Conservation (phyloP, 495 filamentous ascomycete species). For the Trypethelium eluteriae region DNA sequence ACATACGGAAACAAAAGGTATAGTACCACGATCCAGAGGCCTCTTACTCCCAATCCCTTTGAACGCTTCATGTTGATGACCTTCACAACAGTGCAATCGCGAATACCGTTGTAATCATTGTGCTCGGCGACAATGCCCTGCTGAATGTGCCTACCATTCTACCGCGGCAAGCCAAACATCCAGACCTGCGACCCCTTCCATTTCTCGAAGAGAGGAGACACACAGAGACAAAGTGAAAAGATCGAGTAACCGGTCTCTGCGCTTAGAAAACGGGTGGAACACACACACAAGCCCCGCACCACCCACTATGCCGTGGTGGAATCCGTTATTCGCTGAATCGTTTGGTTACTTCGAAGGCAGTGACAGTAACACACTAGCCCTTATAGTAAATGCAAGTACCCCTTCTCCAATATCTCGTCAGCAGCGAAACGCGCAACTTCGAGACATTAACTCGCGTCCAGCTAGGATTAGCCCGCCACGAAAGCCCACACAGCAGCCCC, state of each 20-base stretch:
- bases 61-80: not conserved
- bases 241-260: not conserved
- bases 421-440: not conserved
- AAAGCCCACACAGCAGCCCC: slow-evolving; percentile 19
- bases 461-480: not conserved
- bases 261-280: not conserved
- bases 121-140: slow-evolving; percentile 8
- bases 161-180: not conserved
- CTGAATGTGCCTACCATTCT: slow-evolving; percentile 12
- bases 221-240: not conserved
- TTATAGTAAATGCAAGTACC: not conserved
- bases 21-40: not conserved
- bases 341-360: slow-evolving; percentile 15
- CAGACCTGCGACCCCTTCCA: not conserved
- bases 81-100: slow-evolving; percentile 15
- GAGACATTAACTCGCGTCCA: slow-evolving; percentile 4
- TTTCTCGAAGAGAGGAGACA: not conserved
- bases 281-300: not conserved
- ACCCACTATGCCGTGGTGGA: slow-evolving; percentile 5
- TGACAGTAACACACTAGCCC: slow-evolving; percentile 10
- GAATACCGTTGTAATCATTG: slow-evolving; percentile 14
- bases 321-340: slow-evolving; percentile 3
- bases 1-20: slow-evolving; percentile 14
- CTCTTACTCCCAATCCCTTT: not conserved
- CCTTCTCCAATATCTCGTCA: not conserved